These are phyloP conservation scores for Pseudogymnoascus sp. DNA, from an alignment of 2,329 filamentous ascomycete genomes.

Conservation along the genomic window DNA sequence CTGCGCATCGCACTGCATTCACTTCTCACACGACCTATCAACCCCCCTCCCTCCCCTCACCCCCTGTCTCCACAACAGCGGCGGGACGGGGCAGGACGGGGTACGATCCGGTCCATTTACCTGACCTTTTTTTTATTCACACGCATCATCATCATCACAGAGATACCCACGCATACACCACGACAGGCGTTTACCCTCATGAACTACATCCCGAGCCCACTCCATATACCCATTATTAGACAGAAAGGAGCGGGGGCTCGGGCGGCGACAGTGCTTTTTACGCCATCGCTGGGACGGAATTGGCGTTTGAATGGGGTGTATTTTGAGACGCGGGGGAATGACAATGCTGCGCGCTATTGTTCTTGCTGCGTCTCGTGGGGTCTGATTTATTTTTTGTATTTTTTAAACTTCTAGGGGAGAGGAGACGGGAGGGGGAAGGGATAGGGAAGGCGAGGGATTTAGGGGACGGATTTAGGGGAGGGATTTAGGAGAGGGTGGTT, in stretches of 20 bases:
- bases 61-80: not conserved
- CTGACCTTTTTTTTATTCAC: not conserved
- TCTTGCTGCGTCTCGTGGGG: slow-evolving; percentile 15
- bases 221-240: slow-evolving; percentile 17
- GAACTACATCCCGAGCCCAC: slow-evolving; percentile 36
- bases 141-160: slow-evolving; percentile 20
- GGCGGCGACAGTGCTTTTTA: slow-evolving; percentile 41
- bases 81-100: not conserved
- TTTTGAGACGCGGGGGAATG: slow-evolving; percentile 30
- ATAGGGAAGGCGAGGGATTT: not conserved
- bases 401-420: not conserved
- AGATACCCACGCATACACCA: slow-evolving; percentile 43
- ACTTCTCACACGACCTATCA: not conserved
- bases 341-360: slow-evolving; percentile 53
- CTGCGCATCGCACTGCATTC: not conserved
- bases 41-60: no score
- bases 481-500: not conserved
- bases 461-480: not conserved
- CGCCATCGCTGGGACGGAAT: slow-evolving; percentile 45
- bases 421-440: not conserved
- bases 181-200: slow-evolving; percentile 48
- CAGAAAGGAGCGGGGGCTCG: slow-evolving; percentile 22
- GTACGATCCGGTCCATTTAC: not conserved
- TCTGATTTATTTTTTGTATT: not conserved
- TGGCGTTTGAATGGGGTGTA: slow-evolving; percentile 35